These are phyloP conservation scores for Purshia tridentata DNA, from an alignment of 306 rosid genomes.

Conservation along the genomic window DNA sequence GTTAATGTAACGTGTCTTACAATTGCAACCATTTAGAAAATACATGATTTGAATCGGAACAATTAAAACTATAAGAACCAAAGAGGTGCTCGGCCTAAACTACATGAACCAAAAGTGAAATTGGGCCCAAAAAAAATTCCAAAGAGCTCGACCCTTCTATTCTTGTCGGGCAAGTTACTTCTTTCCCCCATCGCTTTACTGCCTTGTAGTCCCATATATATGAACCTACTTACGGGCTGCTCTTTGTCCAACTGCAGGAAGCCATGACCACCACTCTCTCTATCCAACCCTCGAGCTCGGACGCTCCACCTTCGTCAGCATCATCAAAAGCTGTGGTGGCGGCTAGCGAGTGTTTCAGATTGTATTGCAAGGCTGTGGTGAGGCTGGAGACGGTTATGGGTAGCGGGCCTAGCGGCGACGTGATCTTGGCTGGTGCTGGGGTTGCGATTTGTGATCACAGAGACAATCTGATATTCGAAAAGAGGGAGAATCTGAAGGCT, in stretches of 20 bases:
- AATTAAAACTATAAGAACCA: too few species aligned
- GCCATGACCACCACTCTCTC: slow-evolving; percentile 31
- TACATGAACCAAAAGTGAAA: too few species aligned
- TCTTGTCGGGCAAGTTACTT: too few species aligned
- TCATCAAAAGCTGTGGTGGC: slow-evolving; percentile 8
- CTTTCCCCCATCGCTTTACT: too few species aligned
- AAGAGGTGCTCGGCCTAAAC: too few species aligned
- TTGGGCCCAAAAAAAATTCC: too few species aligned
- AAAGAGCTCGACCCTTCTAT: too few species aligned
- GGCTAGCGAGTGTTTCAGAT: slow-evolving; percentile 21
- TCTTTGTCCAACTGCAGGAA: slow-evolving; percentile 40
- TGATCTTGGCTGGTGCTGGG: slow-evolving; percentile 35
- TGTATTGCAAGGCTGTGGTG: slow-evolving; percentile 53
- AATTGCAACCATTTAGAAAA: too few species aligned
- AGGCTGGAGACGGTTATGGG: slow-evolving; percentile 37
- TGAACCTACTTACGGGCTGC: too few species aligned
- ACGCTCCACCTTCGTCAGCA: slow-evolving; percentile 9
- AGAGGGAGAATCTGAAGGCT: slow-evolving; percentile 32
- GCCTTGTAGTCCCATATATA: too few species aligned
- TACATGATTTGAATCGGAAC: too few species aligned
- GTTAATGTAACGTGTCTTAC: too few species aligned
- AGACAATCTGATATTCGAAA: slow-evolving; percentile 32
- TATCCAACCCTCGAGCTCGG: slow-evolving; percentile 12
- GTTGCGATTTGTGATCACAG: slow-evolving; percentile 41
- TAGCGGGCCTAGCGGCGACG: slow-evolving; percentile 22